Evolutionary conservation across 257 asterid genomes (phyloP).

Genomic region (Gentiana dahurica): DNA sequence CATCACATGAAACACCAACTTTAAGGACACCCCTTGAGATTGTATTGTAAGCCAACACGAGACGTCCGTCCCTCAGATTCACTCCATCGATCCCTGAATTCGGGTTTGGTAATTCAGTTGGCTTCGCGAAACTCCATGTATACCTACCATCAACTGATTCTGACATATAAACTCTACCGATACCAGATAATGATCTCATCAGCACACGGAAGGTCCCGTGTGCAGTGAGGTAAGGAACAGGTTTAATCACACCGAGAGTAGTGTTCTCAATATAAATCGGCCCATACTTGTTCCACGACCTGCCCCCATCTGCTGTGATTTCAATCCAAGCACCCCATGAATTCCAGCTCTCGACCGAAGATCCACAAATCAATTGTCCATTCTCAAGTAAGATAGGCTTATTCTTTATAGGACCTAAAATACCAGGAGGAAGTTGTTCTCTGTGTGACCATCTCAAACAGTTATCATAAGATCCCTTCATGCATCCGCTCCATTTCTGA

Average conservation of each 20-base stretch:
- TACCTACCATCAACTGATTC: conserved; percentile 79
- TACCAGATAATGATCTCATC: conserved; percentile 59
- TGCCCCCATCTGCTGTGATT: conserved; percentile 59
- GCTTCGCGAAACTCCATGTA: conserved; percentile 79
- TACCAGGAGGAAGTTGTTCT: conserved; percentile 93
- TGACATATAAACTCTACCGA: conserved; percentile 66
- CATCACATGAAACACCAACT: conserved; percentile 67
- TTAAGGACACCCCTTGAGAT: conserved; percentile 72
- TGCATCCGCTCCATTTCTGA: conserved; percentile 71
- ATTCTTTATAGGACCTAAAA: conserved; percentile 87
- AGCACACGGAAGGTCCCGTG: conserved; percentile 66
- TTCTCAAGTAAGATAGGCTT: conserved; percentile 83
- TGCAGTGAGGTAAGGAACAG: conserved; percentile 77
- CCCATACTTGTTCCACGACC: conserved; percentile 80
- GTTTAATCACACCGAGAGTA: conserved; percentile 79
- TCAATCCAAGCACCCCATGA: conserved; percentile 99
- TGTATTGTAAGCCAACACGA: conserved; percentile 78
- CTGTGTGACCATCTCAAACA: conserved; percentile 78
- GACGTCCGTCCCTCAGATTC: conserved; percentile 65
- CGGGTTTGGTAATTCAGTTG: conserved; percentile 76
- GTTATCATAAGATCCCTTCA: conserved; percentile 76
- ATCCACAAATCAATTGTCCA: conserved; percentile 88
- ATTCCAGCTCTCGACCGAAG: conserved; percentile 98
- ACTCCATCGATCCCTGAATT: conserved; percentile 96
- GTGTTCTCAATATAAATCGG: conserved; percentile 53